Conservation (phyloP, 192 early-diverging fungal genomes). For the Pilaira anomala region DNA sequence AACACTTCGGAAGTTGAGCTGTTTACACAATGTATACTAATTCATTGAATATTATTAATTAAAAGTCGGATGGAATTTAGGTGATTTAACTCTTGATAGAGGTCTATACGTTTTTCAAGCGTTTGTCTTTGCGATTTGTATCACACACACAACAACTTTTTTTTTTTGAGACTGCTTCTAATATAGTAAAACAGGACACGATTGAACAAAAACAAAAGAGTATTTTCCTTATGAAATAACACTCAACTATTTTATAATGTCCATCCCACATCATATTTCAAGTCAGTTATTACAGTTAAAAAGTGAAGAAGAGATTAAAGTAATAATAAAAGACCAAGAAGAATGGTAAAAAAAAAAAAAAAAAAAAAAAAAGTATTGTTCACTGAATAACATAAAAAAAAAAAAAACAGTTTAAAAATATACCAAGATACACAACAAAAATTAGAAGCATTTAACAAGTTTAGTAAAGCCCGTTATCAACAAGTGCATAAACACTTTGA, state of each 20-base stretch:
- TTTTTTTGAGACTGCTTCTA: too few species aligned
- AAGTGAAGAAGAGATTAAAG: not conserved
- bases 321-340: not conserved
- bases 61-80: too few species aligned
- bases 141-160: too few species aligned
- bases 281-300: not conserved
- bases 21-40: too few species aligned
- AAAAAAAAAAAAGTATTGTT: not conserved
- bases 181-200: too few species aligned
- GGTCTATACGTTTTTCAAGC: too few species aligned
- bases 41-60: too few species aligned
- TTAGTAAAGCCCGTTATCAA: conserved; percentile 52
- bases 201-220: not conserved
- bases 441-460: conserved; percentile 52
- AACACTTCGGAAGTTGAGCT: too few species aligned
- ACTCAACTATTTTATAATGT: not conserved
- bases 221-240: not conserved
- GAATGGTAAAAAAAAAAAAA: not conserved
- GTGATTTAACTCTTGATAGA: too few species aligned
- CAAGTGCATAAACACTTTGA: conserved; percentile 51
- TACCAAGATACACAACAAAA: conserved; percentile 19
- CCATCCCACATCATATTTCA: not conserved
- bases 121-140: too few species aligned
- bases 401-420: conserved; percentile 17
- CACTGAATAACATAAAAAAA: not conserved